Percentiles rank a stretch among this genome's conserved stretches.
These are phyloP conservation scores for Starmerella cellae DNA, from an alignment of 805 yeast genomes.

Conservation along the genomic window DNA sequence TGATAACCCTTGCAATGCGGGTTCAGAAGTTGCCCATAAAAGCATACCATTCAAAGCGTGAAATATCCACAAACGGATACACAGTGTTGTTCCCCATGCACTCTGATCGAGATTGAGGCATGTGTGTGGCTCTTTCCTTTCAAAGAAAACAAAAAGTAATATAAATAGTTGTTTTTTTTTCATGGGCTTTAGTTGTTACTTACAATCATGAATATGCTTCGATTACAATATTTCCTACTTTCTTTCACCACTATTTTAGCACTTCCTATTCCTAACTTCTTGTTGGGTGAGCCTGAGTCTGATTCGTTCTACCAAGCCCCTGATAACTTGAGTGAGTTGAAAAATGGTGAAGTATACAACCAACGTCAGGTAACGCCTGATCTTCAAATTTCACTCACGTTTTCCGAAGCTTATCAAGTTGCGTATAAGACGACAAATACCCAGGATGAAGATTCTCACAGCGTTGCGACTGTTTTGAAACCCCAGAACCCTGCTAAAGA, in stretches of 20 bases:
- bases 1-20: too few relatives aligned
- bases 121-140: too few relatives aligned
- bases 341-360: constrained; percentile 12
- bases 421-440: constrained; percentile 12
- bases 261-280: background rate
- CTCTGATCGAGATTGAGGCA: too few relatives aligned
- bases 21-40: too few relatives aligned
- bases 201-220: background rate
- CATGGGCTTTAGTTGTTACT: background rate
- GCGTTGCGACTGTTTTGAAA: constrained; percentile 15
- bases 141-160: too few relatives aligned
- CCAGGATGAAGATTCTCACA: constrained; percentile 6
- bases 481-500: constrained; percentile 10
- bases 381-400: background rate
- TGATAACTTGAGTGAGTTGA: background rate
- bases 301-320: constrained; percentile 17
- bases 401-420: constrained; percentile 9
- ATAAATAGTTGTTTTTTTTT: too few relatives aligned
- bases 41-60: too few relatives aligned
- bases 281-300: background rate
- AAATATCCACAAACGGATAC: too few relatives aligned
- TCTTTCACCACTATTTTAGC: background rate
- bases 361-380: constrained; percentile 2
- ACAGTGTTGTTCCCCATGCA: too few relatives aligned
- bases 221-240: background rate